phyloP scores from a whole-genome alignment of 441 rosid species.

The Sinapis alba region DNA sequence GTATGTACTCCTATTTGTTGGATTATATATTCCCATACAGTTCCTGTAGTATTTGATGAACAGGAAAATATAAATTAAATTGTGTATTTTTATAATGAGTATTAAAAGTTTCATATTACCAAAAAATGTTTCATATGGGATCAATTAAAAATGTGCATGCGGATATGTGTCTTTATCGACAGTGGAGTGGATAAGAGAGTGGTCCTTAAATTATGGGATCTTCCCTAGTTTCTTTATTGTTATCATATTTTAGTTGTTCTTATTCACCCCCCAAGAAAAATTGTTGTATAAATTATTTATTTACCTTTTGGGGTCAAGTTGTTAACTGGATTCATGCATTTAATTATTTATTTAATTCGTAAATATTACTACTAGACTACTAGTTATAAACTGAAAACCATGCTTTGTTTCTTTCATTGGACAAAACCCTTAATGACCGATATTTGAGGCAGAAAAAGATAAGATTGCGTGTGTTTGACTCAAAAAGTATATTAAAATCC shows the following conservation, averaged over 20 bases:
- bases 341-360: background rate
- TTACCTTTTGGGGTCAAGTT: conserved; percentile 21
- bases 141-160: conserved; percentile 6
- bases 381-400: conserved; percentile 7
- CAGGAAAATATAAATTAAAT: background rate
- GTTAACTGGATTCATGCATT: conserved; percentile 22
- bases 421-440: conserved; percentile 15
- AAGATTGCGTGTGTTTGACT: conserved; percentile 32
- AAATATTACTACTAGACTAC: background rate
- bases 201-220: conserved; percentile 39
- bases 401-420: conserved; percentile 24
- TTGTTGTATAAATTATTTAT: conserved; percentile 9
- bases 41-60: conserved; percentile 6
- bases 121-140: no score
- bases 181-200: conserved; percentile 34
- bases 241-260: background rate
- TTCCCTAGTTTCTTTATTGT: conserved; percentile 15
- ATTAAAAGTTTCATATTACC: background rate
- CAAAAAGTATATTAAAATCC: background rate
- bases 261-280: background rate
- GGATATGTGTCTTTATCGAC: conserved; percentile 34
- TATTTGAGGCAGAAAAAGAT: conserved; percentile 34
- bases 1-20: conserved; percentile 4
- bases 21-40: conserved; percentile 5
- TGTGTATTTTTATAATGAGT: conserved; percentile 1